Percentiles rank a stretch among this genome's conserved stretches.
Conservation (phyloP, 2,329 filamentous ascomycete species). For the Dactylella cylindrospora region DNA sequence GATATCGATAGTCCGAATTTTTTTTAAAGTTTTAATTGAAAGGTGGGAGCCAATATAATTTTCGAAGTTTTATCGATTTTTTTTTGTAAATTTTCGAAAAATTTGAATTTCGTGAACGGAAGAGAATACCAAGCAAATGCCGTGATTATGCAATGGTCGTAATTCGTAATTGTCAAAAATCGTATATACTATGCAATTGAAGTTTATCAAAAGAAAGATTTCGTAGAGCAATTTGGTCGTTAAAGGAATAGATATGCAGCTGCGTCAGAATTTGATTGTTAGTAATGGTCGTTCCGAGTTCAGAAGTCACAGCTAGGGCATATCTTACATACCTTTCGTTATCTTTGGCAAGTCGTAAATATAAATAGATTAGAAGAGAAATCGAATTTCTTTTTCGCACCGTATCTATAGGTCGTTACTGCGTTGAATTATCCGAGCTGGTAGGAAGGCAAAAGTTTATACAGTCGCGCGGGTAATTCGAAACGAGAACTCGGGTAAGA, state of each 20-base stretch:
- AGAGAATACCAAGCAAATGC: constrained; percentile 3
- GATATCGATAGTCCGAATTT: constrained; percentile 39
- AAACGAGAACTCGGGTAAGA: too few relatives aligned
- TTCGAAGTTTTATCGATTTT: constrained; percentile 12
- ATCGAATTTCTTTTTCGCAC: constrained; percentile 28
- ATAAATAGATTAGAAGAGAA: constrained; percentile 11
- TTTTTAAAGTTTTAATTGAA: constrained; percentile 1
- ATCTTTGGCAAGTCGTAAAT: too few relatives aligned
- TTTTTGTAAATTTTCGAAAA: constrained; percentile 15
- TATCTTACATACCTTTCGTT: neutral
- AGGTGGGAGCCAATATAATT: constrained; percentile 16
- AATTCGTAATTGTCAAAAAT: constrained; percentile 9
- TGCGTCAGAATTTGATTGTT: constrained; percentile 11
- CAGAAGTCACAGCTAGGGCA: neutral
- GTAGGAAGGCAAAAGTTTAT: constrained; percentile 31
- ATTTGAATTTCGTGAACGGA: constrained; percentile 1
- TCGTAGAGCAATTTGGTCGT: constrained; percentile 5
- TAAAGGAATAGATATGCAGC: constrained; percentile 27
- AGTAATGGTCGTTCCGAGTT: constrained; percentile 31
- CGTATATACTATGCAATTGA: constrained; percentile 13
- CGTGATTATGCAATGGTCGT: constrained; percentile 7
- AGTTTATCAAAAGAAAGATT: too few relatives aligned
- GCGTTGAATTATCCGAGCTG: constrained; percentile 29
- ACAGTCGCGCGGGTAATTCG: constrained; percentile 32
- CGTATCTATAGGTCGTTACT: constrained; percentile 32